A percentile compares a stretch with the other conserved stretches of the same genome.
phyloP scores from a whole-genome alignment of 1,139 yeast species.

The Debaryomyces sp. region DNA sequence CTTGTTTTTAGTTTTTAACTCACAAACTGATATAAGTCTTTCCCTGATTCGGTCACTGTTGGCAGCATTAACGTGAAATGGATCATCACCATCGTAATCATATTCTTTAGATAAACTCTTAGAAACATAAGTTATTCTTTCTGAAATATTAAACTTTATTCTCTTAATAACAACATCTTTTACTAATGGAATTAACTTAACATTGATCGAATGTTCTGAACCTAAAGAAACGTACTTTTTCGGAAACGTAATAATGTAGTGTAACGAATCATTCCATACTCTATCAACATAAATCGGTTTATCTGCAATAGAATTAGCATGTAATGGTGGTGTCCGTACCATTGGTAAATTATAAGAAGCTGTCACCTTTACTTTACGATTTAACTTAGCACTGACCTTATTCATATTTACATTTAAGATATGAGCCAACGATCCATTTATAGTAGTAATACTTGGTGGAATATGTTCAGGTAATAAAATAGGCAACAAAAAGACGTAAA shows the following conservation, averaged over 20 bases:
- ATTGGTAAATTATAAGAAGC: slow-evolving; percentile 49
- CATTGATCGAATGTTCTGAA: slow-evolving; percentile 58
- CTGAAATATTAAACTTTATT: slow-evolving; percentile 70
- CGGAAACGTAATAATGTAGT: slow-evolving; percentile 78
- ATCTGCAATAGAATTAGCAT: slow-evolving; percentile 70
- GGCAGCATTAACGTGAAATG: slow-evolving; percentile 26
- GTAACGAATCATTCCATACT: slow-evolving; percentile 78
- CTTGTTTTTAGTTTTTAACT: slow-evolving; percentile 58
- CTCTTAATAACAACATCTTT: slow-evolving; percentile 71
- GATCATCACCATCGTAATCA: slow-evolving; percentile 58
- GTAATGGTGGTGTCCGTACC: slow-evolving; percentile 81
- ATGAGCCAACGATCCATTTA: slow-evolving; percentile 52
- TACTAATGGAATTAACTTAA: slow-evolving; percentile 73
- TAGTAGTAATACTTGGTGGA: slow-evolving; percentile 69
- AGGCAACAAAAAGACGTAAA: slow-evolving; percentile 78
- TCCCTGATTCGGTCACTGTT: slow-evolving; percentile 44
- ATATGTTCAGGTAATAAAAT: slow-evolving; percentile 67
- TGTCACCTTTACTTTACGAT: slow-evolving; percentile 32
- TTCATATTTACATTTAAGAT: slow-evolving; percentile 31
- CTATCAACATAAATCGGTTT: slow-evolving; percentile 83
- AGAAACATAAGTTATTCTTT: slow-evolving; percentile 69
- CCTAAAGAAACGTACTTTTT: slow-evolving; percentile 75
- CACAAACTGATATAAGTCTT: slow-evolving; percentile 59
- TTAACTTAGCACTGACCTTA: slow-evolving; percentile 40
- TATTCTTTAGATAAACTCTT: slow-evolving; percentile 56